Base-by-base conservation (phyloP, 2,329 filamentous ascomycete genomes). In the Thelonectria rubi region DNA sequence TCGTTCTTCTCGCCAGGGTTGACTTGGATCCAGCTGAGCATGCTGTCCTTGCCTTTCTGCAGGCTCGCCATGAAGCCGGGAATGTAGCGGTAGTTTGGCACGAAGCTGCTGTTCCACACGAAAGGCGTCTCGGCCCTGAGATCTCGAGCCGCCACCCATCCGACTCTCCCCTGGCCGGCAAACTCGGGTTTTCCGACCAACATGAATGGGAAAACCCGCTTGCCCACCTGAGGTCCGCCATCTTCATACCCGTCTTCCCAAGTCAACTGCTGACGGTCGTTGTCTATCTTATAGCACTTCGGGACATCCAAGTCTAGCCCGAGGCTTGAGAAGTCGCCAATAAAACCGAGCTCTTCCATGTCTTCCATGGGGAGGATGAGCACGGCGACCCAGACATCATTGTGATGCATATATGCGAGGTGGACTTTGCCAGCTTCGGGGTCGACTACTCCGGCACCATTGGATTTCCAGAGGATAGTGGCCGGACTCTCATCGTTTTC, bases 281-380 rank as follows among this genome's bases (percentile, higher is more conserved):
- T 20, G n/a, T 58, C 46, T 15, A 51, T 40, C 3, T 30, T 24
- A 11, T 64, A 62, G 18, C 62, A 64, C 11, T 45, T 45, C 1
- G 62, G 62, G 0, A 64, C 30, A 10, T 50, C 32, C 9, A 55
- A 45, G 21, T 51, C 49, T 21, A 64, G 39, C 9, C 54, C 61
- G 0, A 64, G 39, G 18, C 42, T 52, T 37, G 61, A 45, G 4
- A 56, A 49, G 4, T 54, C 54, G 7, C 20, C 37, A 9, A 53
- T 14, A 3, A 61, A 7, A 1, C 49, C 58, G 3, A 51, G 37
- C 12, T 55, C 34, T 4, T 57, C 43, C 1, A 61, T 39, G 14
- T 42, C 17, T 4, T 39, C 24, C 7, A 45, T 9, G 8, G 58
- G 58, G 17, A 64, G 24, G 18, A 64, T 6, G 3, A 64, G 53